Base-by-base conservation (phyloP, 208 protist genomes). In the Leishmania guyanensis region DNA sequence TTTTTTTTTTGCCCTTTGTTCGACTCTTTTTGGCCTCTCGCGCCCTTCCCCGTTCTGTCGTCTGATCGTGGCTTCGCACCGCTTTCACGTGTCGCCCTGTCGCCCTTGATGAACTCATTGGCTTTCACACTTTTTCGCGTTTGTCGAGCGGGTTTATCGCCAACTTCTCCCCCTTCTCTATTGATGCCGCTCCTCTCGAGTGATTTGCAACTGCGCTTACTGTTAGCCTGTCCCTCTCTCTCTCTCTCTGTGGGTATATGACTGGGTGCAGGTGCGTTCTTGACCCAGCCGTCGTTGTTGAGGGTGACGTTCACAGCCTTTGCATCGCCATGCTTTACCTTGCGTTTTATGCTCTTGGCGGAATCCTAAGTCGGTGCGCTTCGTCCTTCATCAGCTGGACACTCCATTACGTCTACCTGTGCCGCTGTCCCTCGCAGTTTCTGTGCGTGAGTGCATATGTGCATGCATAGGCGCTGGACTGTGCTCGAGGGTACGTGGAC, bases 1-100 rank as follows among this genome's bases (percentile, higher is more conserved):
- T 78, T 75, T 74, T 60, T 84, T 74, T 68, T 58, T 60, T 58
- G 14, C 46, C 43, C 26, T 74, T 39, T 69, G 5, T 16, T 16
- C 20, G 14, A 60, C 54, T 73, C 29, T 73, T 80, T 69, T 54
- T 65, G n/a, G 60, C 20, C 10, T 75, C 20, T 50, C 26, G 48
- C 65, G 9, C 60, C 9, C 14, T 33, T 33, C n/a, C 10, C 60
- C 9, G 60, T 65, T 0, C 1, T 12, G 60, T 4, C 2, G 26
- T 36, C 9, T 33, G 20, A 16, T 36, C 60, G n/a, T 10, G 60
- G 54, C 54, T 60, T 16, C 54, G 20, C 54, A 65, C 60, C 26
- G n/a, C 8, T 65, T 65, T 71, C 36, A 5, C 65, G 5, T 71
- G 20, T 71, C 36, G 46, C 36, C 36, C 36, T 39, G 20, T 71